phyloP scores from a whole-genome alignment of 2,329 filamentous ascomycete species.

The Xylariomycetidae sp. region DNA sequence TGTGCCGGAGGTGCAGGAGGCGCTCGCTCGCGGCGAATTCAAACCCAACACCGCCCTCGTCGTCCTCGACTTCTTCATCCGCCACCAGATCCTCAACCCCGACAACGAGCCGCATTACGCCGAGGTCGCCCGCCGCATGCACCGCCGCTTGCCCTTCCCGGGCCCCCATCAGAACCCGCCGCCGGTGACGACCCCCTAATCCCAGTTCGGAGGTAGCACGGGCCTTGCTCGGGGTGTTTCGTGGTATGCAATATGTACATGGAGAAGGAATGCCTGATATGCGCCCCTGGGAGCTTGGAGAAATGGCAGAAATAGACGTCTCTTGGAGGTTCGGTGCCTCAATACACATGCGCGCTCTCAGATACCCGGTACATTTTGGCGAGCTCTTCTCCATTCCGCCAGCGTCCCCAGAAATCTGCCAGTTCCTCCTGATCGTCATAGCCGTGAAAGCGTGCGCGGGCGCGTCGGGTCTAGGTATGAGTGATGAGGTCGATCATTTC shows the following conservation, averaged over 20 bases:
- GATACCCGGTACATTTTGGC: too few species aligned
- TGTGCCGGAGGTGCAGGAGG: conserved; percentile 67
- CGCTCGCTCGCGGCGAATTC: conserved; percentile 67
- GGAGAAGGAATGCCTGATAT: too few species aligned
- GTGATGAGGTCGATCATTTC: conserved; percentile 51
- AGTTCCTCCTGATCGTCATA: conserved; percentile 8
- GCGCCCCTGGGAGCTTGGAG: too few species aligned
- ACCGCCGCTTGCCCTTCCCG: conserved; percentile 76
- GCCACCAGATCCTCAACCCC: conserved; percentile 71
- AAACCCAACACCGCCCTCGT: conserved; percentile 90
- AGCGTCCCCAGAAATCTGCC: not conserved
- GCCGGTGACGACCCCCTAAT: too few species aligned
- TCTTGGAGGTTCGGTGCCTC: too few species aligned
- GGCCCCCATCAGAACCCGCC: conserved; percentile 45
- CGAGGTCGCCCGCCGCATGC: conserved; percentile 69
- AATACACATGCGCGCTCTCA: too few species aligned
- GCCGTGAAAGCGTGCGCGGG: conserved; percentile 5
- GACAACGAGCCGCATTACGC: conserved; percentile 75
- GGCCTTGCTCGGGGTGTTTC: too few species aligned
- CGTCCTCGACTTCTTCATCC: conserved; percentile 82
- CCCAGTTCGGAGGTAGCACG: too few species aligned
- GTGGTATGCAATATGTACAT: too few species aligned
- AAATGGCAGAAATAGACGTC: too few species aligned
- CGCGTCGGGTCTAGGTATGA: not conserved
- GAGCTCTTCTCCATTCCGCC: not conserved